Evolutionary conservation across 2,329 filamentous ascomycete species (phyloP), one percentile per base, ranked within the genome.

Genomic region (Zarea fungicola): DNA sequence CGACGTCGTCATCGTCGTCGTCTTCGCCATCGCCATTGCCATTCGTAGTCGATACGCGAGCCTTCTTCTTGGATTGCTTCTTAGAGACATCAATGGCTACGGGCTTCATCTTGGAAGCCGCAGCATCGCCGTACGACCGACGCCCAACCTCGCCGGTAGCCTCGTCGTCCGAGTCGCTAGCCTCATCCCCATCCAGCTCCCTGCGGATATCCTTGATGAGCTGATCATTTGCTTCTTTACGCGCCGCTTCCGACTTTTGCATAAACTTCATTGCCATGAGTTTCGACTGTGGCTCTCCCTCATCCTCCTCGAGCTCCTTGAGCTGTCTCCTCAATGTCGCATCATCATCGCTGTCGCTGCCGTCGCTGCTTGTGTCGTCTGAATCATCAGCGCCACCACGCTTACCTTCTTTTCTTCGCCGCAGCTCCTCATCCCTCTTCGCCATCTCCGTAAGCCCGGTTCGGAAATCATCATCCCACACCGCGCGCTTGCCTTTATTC

Each of bases 191-290:
- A 23, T 84, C 83, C 35, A 96, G 73, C 41, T 92, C 86, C 49
- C 81, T 80, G 42, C 84, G 78, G 42, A 96, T 80, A 56, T 82
- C 75, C 35, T 74, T 76, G 11, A 89, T 71, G 49, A 89, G 80
- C 49, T 87, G 85, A 58, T 96, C 88, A 57, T 97, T 96, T 50
- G 83, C 79, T 54, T 85, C 81, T 65, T 85, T 90, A 59, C 83
- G 82, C 31, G 83, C 76, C 23, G 85, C 86, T 60, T 96, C 91
- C 2, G 90, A 89, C 56, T 85, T 89, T 59, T 85, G 83, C 93
- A 99, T 97, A 64, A 99, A 99, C 53, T 89, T 88, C 85, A 99
- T 89, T 44, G 80, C 78, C 66, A 88, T 83, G 6, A 99, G 71
- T 58, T 81, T 85, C 13, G 84, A 84, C 56, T 78, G 75, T 0